phyloP scores from a whole-genome alignment of 2,329 filamentous ascomycete genomes.

The Catunica adiposa region DNA sequence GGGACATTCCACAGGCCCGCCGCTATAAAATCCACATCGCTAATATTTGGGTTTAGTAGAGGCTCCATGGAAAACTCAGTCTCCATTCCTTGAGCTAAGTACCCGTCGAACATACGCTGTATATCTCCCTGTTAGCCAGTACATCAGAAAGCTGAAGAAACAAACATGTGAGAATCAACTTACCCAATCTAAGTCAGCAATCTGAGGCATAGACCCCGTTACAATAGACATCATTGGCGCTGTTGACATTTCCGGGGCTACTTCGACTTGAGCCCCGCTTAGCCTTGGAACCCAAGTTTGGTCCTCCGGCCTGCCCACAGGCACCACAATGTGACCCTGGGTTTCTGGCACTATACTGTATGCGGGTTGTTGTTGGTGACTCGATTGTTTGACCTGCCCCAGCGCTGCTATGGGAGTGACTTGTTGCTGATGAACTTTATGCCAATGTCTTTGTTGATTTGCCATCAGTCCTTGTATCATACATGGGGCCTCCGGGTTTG shows the following conservation, averaged over 20 bases:
- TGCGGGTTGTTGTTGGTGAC: neutral
- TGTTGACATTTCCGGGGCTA: too few species aligned
- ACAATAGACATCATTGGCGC: too few species aligned
- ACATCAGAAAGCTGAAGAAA: too few species aligned
- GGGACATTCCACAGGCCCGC: neutral
- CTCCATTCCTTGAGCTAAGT: conserved; percentile 3
- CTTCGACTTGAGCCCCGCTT: neutral
- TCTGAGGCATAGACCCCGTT: too few species aligned
- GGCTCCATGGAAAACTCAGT: conserved; percentile 1
- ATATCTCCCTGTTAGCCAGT: too few species aligned
- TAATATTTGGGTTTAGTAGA: neutral
- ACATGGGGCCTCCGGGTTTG: neutral
- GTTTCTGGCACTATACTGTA: neutral
- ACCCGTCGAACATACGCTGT: conserved; percentile 4
- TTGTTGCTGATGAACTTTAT: neutral
- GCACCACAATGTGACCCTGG: too few species aligned
- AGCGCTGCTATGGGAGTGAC: too few species aligned
- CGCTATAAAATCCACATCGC: neutral
- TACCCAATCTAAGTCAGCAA: too few species aligned
- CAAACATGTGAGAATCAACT: too few species aligned
- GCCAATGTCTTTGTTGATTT: neutral
- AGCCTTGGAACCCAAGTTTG: neutral
- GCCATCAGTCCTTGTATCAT: neutral
- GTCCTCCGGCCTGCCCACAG: too few species aligned
- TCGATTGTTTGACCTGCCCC: neutral